phyloP scores from a whole-genome alignment of 257 asterid species.

The Nicotiana benthamiana region DNA sequence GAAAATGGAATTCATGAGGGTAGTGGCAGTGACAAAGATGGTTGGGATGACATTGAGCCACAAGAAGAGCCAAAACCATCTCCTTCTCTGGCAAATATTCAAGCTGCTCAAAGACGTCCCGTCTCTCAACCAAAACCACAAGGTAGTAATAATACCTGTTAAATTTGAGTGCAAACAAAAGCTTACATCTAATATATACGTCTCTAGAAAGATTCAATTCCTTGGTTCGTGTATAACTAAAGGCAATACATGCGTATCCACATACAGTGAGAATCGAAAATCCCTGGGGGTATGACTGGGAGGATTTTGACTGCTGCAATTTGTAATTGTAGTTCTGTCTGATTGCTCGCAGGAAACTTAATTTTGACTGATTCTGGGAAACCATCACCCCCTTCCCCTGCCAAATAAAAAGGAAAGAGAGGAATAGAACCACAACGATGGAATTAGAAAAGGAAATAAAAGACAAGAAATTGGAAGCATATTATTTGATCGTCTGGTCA shows the following conservation, averaged over 20 bases:
- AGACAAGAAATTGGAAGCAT: not conserved
- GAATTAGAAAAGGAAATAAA: not conserved
- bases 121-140: slow-evolving; percentile 62
- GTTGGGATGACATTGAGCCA: slow-evolving; percentile 97
- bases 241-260: not conserved
- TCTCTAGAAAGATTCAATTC: not conserved
- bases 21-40: slow-evolving; percentile 50
- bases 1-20: slow-evolving; percentile 56
- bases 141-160: slow-evolving; percentile 31
- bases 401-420: too few species aligned
- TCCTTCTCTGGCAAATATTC: slow-evolving; percentile 73
- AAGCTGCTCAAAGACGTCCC: slow-evolving; percentile 88
- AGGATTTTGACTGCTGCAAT: not conserved
- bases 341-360: not conserved
- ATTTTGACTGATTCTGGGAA: not conserved
- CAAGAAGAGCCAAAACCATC: slow-evolving; percentile 68
- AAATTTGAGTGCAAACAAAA: not conserved
- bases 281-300: not conserved
- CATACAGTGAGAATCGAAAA: not conserved
- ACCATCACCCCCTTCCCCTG: not conserved
- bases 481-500: slow-evolving; percentile 4
- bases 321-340: not conserved
- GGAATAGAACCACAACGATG: not conserved
- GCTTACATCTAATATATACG: not conserved
- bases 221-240: not conserved